Conservation (phyloP, 495 filamentous ascomycete species). For the Lophiotrema nucula region DNA sequence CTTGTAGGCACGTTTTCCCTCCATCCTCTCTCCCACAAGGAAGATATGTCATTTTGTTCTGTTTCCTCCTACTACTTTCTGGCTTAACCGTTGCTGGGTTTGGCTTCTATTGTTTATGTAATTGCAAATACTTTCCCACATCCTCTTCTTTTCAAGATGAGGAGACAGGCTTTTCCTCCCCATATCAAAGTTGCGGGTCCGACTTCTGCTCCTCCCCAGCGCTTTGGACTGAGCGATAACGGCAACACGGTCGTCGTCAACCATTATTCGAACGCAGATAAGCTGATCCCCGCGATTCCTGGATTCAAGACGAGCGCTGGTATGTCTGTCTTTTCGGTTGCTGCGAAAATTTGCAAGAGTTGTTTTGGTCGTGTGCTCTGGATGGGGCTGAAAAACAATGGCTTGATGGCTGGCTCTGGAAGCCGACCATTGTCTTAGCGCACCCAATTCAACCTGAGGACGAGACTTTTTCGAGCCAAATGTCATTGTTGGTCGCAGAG, state of each 20-base stretch:
- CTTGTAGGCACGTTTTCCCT: slow-evolving; percentile 19
- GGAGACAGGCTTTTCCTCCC: slow-evolving; percentile 16
- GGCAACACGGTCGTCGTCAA: slow-evolving; percentile 13
- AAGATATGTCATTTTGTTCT: neutral
- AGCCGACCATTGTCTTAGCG: too few relatives aligned
- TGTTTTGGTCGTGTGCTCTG: slow-evolving; percentile 10
- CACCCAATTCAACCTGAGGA: too few relatives aligned
- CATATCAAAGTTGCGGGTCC: slow-evolving; percentile 16
- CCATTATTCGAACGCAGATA: slow-evolving; percentile 21
- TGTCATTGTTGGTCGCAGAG: too few relatives aligned
- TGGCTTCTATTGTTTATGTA: slow-evolving; percentile 5
- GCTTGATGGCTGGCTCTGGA: too few relatives aligned
- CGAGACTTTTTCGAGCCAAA: too few relatives aligned
- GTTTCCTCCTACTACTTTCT: neutral
- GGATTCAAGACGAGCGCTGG: slow-evolving; percentile 41
- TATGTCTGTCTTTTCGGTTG: slow-evolving; percentile 23
- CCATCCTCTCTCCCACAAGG: slow-evolving; percentile 3
- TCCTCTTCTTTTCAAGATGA: slow-evolving; percentile 3
- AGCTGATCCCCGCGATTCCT: slow-evolving; percentile 37
- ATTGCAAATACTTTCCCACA: neutral
- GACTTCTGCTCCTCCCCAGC: slow-evolving; percentile 12
- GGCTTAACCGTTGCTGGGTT: neutral
- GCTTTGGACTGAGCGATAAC: slow-evolving; percentile 11
- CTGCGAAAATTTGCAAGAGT: neutral
- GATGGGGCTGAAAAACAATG: neutral